These are phyloP conservation scores for Aspergillus candidus DNA, from an alignment of 2,329 filamentous ascomycete species.

Conservation along the genomic window DNA sequence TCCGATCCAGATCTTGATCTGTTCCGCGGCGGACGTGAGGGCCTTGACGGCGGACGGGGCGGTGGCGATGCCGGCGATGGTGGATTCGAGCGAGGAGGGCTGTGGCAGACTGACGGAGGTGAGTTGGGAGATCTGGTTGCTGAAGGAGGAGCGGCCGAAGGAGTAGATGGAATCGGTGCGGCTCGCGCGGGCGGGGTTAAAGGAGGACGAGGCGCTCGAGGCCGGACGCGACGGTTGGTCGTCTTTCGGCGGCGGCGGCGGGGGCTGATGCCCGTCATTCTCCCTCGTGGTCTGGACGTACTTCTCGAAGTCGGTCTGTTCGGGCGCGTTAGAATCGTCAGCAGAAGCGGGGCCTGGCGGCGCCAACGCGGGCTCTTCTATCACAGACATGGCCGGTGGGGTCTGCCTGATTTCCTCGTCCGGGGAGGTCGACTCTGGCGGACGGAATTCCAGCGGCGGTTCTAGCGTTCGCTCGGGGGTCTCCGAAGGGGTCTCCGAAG, in stretches of 20 bases:
- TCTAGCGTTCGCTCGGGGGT: no score
- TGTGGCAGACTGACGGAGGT: slow-evolving; percentile 86
- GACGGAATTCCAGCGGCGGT: background rate
- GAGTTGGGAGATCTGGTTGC: slow-evolving; percentile 84
- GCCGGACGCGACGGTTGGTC: slow-evolving; percentile 23
- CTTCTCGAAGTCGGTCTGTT: slow-evolving; percentile 38
- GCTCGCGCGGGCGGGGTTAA: slow-evolving; percentile 43
- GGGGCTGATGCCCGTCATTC: slow-evolving; percentile 25
- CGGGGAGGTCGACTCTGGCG: no score
- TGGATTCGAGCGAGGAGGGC: slow-evolving; percentile 72
- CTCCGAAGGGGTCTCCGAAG: no score
- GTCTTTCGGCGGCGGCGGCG: slow-evolving; percentile 34
- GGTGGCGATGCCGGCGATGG: slow-evolving; percentile 77
- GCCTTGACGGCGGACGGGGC: slow-evolving; percentile 78
- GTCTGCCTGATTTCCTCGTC: slow-evolving; percentile 7
- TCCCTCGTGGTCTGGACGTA: slow-evolving; percentile 35
- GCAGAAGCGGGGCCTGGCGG: slow-evolving; percentile 14
- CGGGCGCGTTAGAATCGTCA: slow-evolving; percentile 12
- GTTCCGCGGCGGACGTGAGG: slow-evolving; percentile 78
- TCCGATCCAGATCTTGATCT: slow-evolving; percentile 88
- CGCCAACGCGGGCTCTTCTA: slow-evolving; percentile 20
- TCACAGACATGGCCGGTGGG: slow-evolving; percentile 23
- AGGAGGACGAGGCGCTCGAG: slow-evolving; percentile 36
- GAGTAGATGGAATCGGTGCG: slow-evolving; percentile 88
- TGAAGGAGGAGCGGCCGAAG: slow-evolving; percentile 83